Percentiles rank a stretch among this genome's conserved stretches.
phyloP scores from a whole-genome alignment of 768 basidiomycete genomes.

The Chalciporus chontae region DNA sequence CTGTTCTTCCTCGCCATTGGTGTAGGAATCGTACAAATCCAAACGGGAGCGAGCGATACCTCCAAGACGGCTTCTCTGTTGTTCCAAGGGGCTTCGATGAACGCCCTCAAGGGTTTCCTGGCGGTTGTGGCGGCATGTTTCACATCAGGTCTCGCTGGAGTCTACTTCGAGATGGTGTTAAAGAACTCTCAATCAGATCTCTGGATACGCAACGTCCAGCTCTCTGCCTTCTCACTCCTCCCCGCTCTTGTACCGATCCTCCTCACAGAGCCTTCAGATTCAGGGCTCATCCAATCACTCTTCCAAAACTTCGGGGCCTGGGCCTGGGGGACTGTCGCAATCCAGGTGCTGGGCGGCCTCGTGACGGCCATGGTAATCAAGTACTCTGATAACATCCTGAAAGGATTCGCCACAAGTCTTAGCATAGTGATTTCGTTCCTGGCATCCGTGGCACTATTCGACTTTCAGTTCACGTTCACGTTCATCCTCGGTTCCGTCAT shows the following conservation, averaged over 20 bases:
- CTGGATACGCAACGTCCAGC: slow-evolving; percentile 96
- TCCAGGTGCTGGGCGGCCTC: slow-evolving; percentile 89
- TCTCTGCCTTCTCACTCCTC: slow-evolving; percentile 89
- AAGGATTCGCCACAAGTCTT: slow-evolving; percentile 93
- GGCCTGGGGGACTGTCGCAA: slow-evolving; percentile 88
- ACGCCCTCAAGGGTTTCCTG: slow-evolving; percentile 78
- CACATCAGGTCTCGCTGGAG: slow-evolving; percentile 93
- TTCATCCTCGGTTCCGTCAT: slow-evolving; percentile 82
- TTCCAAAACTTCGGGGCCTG: slow-evolving; percentile 86
- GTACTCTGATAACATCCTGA: slow-evolving; percentile 87
- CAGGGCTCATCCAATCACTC: slow-evolving; percentile 46
- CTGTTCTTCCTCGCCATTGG: slow-evolving; percentile 83
- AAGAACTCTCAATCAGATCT: slow-evolving; percentile 87
- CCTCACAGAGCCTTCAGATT: slow-evolving; percentile 42
- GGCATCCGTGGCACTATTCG: slow-evolving; percentile 85
- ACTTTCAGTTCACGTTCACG: slow-evolving; percentile 80
- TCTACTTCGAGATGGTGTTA: slow-evolving; percentile 97
- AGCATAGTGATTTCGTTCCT: slow-evolving; percentile 95
- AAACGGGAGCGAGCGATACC: slow-evolving; percentile 38
- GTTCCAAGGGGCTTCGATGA: slow-evolving; percentile 57
- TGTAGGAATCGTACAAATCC: slow-evolving; percentile 86
- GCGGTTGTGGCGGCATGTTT: slow-evolving; percentile 91
- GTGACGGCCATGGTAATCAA: slow-evolving; percentile 94
- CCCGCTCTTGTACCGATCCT: slow-evolving; percentile 82
- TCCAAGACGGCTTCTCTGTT: slow-evolving; percentile 28